phyloP scores from a whole-genome alignment of 441 rosid species.

The Adansonia grandidieri region DNA sequence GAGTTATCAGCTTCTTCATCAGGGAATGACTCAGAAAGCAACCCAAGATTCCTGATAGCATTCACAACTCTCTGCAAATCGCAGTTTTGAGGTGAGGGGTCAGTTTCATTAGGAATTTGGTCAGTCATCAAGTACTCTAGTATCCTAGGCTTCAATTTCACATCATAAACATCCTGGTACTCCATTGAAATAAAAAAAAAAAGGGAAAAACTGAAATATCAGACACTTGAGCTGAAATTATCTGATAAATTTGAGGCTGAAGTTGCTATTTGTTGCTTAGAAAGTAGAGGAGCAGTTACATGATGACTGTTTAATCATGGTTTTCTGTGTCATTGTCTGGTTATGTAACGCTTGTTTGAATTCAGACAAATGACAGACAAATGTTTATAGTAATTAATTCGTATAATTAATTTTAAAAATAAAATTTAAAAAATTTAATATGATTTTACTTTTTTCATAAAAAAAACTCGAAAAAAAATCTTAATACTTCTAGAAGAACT shows the following conservation, averaged over 20 bases:
- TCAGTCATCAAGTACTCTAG: slow-evolving; percentile 11
- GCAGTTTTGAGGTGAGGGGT: neutral
- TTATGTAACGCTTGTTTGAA: slow-evolving; percentile 14
- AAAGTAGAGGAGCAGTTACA: neutral
- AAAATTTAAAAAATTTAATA: no score
- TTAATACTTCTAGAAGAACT: neutral
- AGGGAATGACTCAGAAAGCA: slow-evolving; percentile 20
- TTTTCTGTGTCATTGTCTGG: slow-evolving; percentile 5
- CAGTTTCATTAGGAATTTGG: slow-evolving; percentile 18
- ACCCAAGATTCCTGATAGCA: slow-evolving; percentile 12
- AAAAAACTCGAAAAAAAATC: neutral
- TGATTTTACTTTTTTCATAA: no score
- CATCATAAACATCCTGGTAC: slow-evolving; percentile 18
- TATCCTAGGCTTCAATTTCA: slow-evolving; percentile 15
- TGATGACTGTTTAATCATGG: neutral
- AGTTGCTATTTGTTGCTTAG: neutral
- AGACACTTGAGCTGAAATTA: neutral
- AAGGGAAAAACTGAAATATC: slow-evolving; percentile 27
- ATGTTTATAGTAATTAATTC: no score
- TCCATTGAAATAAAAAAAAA: neutral
- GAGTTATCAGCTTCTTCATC: neutral
- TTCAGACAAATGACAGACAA: neutral
- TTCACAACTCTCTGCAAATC: slow-evolving; percentile 16
- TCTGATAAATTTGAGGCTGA: neutral
- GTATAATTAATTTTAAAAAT: no score